Percentiles rank a stretch among this genome's conserved stretches.
Conservation (phyloP, 306 rosid genomes). For the Begonia peltatifolia region DNA sequence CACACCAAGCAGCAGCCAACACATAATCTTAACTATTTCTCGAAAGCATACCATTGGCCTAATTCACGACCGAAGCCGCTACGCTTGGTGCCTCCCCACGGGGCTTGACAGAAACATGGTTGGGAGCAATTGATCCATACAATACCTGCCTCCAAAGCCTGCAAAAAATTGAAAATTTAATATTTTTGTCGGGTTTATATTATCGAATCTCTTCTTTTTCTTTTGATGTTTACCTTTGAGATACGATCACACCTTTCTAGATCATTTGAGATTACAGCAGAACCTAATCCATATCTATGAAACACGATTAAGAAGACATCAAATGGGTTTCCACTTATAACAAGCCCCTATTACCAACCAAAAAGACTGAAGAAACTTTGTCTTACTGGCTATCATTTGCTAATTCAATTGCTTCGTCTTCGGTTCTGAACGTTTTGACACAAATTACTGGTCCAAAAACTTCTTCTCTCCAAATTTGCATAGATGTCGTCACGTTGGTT, state of each 20-base stretch:
- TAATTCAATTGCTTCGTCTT: conserved; percentile 85
- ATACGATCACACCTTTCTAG: conserved; percentile 88
- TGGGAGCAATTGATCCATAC: conserved; percentile 99
- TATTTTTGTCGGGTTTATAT: no score
- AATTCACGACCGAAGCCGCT: conserved; percentile 98
- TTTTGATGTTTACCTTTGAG: conserved; percentile 32
- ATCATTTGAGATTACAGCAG: conserved; percentile 87
- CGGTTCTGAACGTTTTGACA: conserved; percentile 79
- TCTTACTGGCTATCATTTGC: conserved; percentile 80
- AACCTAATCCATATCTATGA: conserved; percentile 71
- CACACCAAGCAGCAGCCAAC: no score
- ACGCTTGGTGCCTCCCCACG: conserved; percentile 96
- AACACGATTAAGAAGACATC: conserved; percentile 14
- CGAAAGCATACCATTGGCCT: conserved; percentile 66
- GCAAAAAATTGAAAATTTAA: conserved; percentile 1
- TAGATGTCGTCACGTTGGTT: conserved; percentile 61
- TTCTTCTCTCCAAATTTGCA: conserved; percentile 99
- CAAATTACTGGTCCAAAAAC: conserved; percentile 92
- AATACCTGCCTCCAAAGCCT: conserved; percentile 82
- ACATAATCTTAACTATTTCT: not conserved
- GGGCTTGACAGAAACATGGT: conserved; percentile 94
- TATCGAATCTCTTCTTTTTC: conserved; percentile 7
- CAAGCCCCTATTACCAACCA: not conserved
- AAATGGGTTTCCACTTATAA: no score
- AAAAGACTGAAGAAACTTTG: conserved; percentile 6